phyloP scores from a whole-genome alignment of 75 land plant genomes.

The Pinus taeda region DNA sequence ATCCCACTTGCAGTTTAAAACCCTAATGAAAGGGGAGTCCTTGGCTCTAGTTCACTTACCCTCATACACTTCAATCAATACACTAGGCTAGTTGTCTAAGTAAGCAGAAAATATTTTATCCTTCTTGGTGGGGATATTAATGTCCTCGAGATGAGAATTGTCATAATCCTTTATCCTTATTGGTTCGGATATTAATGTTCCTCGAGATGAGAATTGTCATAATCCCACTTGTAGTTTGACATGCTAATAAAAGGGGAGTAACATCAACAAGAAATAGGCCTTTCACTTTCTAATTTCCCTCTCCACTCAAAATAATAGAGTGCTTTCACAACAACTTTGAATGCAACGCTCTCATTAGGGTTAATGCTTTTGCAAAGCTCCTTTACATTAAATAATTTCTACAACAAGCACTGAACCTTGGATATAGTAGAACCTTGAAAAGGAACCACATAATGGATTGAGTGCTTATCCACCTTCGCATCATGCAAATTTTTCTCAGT shows the following conservation, averaged over 20 bases:
- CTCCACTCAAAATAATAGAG: constrained; percentile 36
- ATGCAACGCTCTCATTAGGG: constrained; percentile 42
- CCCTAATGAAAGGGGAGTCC: constrained; percentile 9
- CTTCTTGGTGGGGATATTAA: constrained; percentile 26
- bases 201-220: constrained; percentile 28
- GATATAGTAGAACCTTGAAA: constrained; percentile 39
- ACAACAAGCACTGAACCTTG: constrained; percentile 37
- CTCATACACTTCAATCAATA: constrained; percentile 27
- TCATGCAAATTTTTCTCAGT: constrained; percentile 42
- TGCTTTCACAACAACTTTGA: constrained; percentile 30
- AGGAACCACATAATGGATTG: constrained; percentile 27
- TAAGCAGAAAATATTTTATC: constrained; percentile 27
- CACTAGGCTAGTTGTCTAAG: constrained; percentile 33
- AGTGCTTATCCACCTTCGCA: constrained; percentile 27
- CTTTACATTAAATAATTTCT: constrained; percentile 35
- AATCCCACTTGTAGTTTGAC: constrained; percentile 42
- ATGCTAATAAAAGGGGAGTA: constrained; percentile 34
- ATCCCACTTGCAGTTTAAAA: no score
- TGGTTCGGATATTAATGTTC: constrained; percentile 24
- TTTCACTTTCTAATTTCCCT: constrained; percentile 46
- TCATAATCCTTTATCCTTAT: constrained; percentile 32
- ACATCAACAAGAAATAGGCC: constrained; percentile 33
- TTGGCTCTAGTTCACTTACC: constrained; percentile 14
- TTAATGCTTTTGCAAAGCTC: constrained; percentile 57
- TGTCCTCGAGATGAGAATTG: constrained; percentile 22